Evolutionary conservation across 2,329 filamentous ascomycete species (phyloP).

Genomic region (Neofusicoccum laricinum): DNA sequence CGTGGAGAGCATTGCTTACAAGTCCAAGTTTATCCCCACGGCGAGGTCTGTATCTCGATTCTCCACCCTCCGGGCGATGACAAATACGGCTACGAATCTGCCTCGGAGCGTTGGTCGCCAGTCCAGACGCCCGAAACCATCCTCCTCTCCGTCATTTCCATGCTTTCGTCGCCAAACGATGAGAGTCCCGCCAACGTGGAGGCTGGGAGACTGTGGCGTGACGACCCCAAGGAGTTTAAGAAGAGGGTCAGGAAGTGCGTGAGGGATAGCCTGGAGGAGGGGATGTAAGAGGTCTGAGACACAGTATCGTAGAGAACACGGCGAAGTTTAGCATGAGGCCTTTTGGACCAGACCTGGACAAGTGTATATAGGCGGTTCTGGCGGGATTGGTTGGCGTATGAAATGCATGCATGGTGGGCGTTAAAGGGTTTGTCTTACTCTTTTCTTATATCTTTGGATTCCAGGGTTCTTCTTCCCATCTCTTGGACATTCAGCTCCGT

Average conservation of each 20-base stretch:
- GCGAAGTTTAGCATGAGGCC: not conserved
- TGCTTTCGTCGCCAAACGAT: slow-evolving; percentile 96
- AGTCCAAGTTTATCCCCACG: slow-evolving; percentile 78
- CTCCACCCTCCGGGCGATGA: slow-evolving; percentile 94
- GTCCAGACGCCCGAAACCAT: slow-evolving; percentile 99
- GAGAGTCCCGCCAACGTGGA: slow-evolving; percentile 96
- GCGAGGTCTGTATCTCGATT: slow-evolving; percentile 96
- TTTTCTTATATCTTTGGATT: not conserved
- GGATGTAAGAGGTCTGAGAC: not conserved
- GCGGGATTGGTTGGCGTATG: not conserved
- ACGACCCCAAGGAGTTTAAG: slow-evolving; percentile 80
- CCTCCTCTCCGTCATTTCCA: slow-evolving; percentile 93
- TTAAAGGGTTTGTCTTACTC: not conserved
- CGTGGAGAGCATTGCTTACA: not conserved
- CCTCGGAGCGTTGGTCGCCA: slow-evolving; percentile 91
- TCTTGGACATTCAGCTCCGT: not conserved
- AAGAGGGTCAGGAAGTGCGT: slow-evolving; percentile 80
- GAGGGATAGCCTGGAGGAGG: slow-evolving; percentile 45
- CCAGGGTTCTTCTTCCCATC: not conserved
- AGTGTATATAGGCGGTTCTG: not conserved
- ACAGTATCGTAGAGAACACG: not conserved
- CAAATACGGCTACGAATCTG: slow-evolving; percentile 96
- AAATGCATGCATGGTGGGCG: slow-evolving; percentile 6
- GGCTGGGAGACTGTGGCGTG: slow-evolving; percentile 94
- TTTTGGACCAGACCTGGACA: not conserved